Evolutionary conservation across 1,284 basidiomycete genomes (phyloP).

Genomic region (Microbotryum lychnidis-dioicae): DNA sequence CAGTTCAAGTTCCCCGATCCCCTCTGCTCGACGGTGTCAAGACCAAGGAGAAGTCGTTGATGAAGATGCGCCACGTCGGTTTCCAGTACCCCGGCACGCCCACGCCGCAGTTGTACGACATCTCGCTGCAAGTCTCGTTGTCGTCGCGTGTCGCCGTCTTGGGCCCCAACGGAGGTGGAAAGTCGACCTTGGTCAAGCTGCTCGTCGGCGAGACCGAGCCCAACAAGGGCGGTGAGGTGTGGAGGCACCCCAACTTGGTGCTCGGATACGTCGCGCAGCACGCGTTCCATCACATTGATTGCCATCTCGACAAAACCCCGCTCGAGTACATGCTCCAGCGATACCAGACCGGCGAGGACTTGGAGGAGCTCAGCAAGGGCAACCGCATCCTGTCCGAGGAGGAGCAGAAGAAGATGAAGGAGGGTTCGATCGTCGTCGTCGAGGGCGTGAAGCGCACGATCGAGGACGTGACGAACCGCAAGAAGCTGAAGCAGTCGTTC

Average conservation of each 20-base stretch:
- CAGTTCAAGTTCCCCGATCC: slow-evolving; percentile 93
- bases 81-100: slow-evolving; percentile 88
- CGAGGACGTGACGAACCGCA: slow-evolving; percentile 81
- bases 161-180: slow-evolving; percentile 95
- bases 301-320: slow-evolving; percentile 95
- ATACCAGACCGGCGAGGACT: slow-evolving; percentile 97
- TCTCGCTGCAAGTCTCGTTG: slow-evolving; percentile 90
- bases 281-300: slow-evolving; percentile 75
- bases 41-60: slow-evolving; percentile 95
- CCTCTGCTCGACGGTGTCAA: slow-evolving; percentile 98
- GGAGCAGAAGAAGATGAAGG: slow-evolving; percentile 93
- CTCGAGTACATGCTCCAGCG: slow-evolving; percentile 99
- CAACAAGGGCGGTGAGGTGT: slow-evolving; percentile 91
- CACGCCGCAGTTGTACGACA: slow-evolving; percentile 85
- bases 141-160: slow-evolving; percentile 95
- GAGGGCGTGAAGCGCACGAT: slow-evolving; percentile 93
- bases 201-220: slow-evolving; percentile 96
- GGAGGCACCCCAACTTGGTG: slow-evolving; percentile 99
- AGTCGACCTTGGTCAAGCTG: slow-evolving; percentile 97
- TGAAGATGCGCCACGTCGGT: slow-evolving; percentile 96
- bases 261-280: slow-evolving; percentile 98
- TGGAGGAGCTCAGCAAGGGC: slow-evolving; percentile 92
- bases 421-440: slow-evolving; percentile 72
- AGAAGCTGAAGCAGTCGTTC: slow-evolving; percentile 99
- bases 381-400: slow-evolving; percentile 77